Evolutionary conservation across 305 asterid genomes (phyloP), one percentile per base, ranked within the genome.

Genomic region (Fraxinus angustifolia): DNA sequence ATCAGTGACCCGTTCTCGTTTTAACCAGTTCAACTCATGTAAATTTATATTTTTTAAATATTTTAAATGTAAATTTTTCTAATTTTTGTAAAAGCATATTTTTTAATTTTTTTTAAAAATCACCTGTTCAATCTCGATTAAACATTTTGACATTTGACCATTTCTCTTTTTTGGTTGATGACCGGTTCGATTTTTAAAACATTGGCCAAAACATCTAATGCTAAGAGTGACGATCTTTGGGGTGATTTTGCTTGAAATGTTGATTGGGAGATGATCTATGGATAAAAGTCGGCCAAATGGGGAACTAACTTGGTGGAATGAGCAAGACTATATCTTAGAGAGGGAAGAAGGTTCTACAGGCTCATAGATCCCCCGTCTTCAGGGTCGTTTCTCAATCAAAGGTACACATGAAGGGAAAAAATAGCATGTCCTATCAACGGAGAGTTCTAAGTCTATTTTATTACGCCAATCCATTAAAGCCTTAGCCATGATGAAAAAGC

Each of bases 161-260:
- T 33, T 34, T 34, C 7, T 34, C 7, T 34, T 34, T 34, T 34
- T 6, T 4, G 38, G 38, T 34, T 4, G 38, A 34, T 34, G 38
- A 34, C 38, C 7, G 7, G 1, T 4, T 34, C 7, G 5, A 0
- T 34, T 34, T 34, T 34, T 4, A 34, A 34, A 34, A 34, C 7
- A 34, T 34, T 34, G 38, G 60, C 76, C 90, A 92, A 97, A 97
- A 14, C 97, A 90, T 83, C 84, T 93, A 78, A 91, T 97, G 90
- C 92, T 1, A 92, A 33, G 35, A 33, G 98, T 36, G 96, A 93
- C 5, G 97, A 90, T 93, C 79, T 91, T 93, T 58, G 98, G 97
- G 14, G 95, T 93, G 19, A 94, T 93, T 73, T 60, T 93, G 80
- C 97, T 92, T 1, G 96, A 93, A 82, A 81, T 93, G 81, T 35